Evolutionary conservation across 2,329 filamentous ascomycete genomes (phyloP), one percentile per base, ranked within the genome.

Genomic region (Talaromyces sp.): DNA sequence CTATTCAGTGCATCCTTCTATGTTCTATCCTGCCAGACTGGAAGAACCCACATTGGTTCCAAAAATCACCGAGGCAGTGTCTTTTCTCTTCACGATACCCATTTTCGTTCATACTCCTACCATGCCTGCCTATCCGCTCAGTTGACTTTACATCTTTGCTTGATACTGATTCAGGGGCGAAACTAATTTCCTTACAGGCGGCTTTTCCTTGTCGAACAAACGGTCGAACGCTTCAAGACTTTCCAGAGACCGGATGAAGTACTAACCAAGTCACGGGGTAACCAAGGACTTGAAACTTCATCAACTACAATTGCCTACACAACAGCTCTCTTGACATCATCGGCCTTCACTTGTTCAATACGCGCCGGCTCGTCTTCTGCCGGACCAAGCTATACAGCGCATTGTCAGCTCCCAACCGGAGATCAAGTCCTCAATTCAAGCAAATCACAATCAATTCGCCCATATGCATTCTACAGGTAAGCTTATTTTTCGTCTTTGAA

Each of bases 391-490:
- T 53, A n/a, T 19, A 38, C 19, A 1, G 38, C 47, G 25, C 31
- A 22, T 22, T 22, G 11, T 38, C 53, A 25, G 31, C 15, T 25
- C 51, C 34, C 10, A 38, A 7, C 13, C 31, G 31, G n/a, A 36
- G 38, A 56, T 19, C 27, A 17, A 38, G 25, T n/a, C n/a, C 19
- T 36, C 53, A 36, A 22, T 36, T 25, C n/a, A 22, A 38, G 31
- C 17, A 56, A 13, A 56, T 15, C 6, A 38, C 53, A 36, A 25
- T 19, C 10, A 19, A 36, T 13, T 27, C 61, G 61, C 51, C 36
- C 34, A 22, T 19, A 63, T 63, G 61, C 61, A 63, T 63, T 63
- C 61, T 34, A 43, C 47, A 25, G 61, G 61, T 63, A 58, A 63
- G 61, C 61, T 63, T 47, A 56, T 54, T 62, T 59, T 59, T 45